Base-by-base conservation (phyloP, 768 basidiomycete genomes). In the Lyophyllum semitale region DNA sequence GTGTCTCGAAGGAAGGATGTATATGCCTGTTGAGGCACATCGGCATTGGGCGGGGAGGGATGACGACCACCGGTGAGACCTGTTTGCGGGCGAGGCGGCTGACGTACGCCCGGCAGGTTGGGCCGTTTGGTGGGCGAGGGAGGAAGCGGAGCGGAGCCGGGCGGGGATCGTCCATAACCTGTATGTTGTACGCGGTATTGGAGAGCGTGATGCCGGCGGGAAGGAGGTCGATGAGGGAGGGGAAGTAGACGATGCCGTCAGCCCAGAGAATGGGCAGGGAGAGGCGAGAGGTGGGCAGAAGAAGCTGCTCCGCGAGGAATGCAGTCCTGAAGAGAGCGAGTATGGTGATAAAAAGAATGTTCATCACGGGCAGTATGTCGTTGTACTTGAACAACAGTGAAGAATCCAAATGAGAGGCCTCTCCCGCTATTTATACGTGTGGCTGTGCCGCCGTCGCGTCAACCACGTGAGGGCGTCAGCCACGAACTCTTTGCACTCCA, bases 1-100 rank as follows among this genome's bases (percentile, higher is more conserved):
- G 43, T 11, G n/a, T 43, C 53, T 58, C 57, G 33, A 58, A 58
- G 0, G 23, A 46, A 2, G 57, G 57, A 3, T 40, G n/a, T 27
- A 54, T 13, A 7, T 47, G 57, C 11, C 42, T 40, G 40, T 54
- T 54, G 8, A 54, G 5, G 30, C 57, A 58, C 3, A 15, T 13
- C n/a, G 57, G 53, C n/a, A 42, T 46, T 18, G 26, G 48, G 17
- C 27, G 33, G 12, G 53, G 48, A 20, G 43, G 53, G 13, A 54
- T 40, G 12, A 53, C 17, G 2, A 26, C 53, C 3, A 50, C 47
- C 3, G 57, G 52, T 3, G 42, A 38, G 48, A 50, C 37, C 43
- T 41, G 48, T 17, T 35, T 25, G 20, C 53, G 52, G 4, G 38
- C 43, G 22, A 58, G 42, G 23, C n/a, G 43, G 33, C 53, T 43